Conservation (phyloP, 495 filamentous ascomycete genomes). For the Neurospora sp. region DNA sequence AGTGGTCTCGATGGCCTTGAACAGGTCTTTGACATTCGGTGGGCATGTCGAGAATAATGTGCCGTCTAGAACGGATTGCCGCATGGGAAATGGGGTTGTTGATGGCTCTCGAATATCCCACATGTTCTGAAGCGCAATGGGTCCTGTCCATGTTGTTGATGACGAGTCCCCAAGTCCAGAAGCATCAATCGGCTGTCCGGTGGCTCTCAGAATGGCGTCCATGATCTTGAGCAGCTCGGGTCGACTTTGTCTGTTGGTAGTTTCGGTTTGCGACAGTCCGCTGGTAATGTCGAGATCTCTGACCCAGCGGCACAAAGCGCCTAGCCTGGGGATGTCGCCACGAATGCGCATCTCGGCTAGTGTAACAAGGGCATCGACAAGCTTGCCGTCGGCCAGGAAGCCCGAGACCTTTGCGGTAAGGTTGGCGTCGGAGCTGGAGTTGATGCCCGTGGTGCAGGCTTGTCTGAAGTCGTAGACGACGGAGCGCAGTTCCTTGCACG, state of each 20-base stretch:
- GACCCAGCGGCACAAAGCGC: slow-evolving; percentile 40
- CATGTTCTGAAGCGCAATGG: slow-evolving; percentile 22
- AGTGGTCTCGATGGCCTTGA: slow-evolving; percentile 34
- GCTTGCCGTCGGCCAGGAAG: slow-evolving; percentile 33
- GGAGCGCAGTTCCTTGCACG: slow-evolving; percentile 34
- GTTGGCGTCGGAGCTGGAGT: slow-evolving; percentile 24
- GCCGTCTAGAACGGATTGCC: slow-evolving; percentile 22
- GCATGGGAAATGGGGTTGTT: not conserved
- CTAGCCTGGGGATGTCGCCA: slow-evolving; percentile 31
- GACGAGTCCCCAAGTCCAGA: not conserved
- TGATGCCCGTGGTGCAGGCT: slow-evolving; percentile 35
- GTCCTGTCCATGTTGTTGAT: not conserved
- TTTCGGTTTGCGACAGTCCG: slow-evolving; percentile 20
- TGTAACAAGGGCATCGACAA: slow-evolving; percentile 30
- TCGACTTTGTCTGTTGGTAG: not conserved
- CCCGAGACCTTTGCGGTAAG: slow-evolving; percentile 33
- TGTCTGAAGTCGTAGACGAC: slow-evolving; percentile 38
- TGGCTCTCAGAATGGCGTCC: slow-evolving; percentile 33
- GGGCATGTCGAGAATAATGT: slow-evolving; percentile 18
- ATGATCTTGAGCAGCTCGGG: slow-evolving; percentile 26
- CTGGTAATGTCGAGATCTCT: slow-evolving; percentile 38
- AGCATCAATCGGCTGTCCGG: slow-evolving; percentile 26
- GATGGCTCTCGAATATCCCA: slow-evolving; percentile 24
- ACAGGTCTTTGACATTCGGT: slow-evolving; percentile 8
- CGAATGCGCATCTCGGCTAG: slow-evolving; percentile 39